Base-by-base conservation (phyloP, 345 rosid species). In the Cochlearia excelsa region DNA sequence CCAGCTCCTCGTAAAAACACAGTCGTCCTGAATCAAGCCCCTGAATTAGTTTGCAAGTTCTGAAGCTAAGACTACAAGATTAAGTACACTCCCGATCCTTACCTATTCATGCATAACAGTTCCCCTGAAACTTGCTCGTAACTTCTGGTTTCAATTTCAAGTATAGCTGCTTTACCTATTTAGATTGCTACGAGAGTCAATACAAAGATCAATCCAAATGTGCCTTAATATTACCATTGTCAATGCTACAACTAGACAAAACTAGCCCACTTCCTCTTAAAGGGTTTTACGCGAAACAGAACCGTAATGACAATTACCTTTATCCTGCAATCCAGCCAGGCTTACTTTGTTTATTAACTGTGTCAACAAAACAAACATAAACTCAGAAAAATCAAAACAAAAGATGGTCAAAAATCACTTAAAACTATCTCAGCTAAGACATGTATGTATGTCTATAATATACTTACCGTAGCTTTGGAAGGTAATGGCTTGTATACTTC, bases 271-370 rank as follows among this genome's bases (percentile, higher is more conserved):
- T 51, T 67, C 29, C 26, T 27, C 30, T 42, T 8, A 49, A n/a
- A 39, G 30, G 29, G 57, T 29, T 23, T 29, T n/a, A 10, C 44
- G 38, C 16, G 46, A 46, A 46, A 31, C 5, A 55, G 9, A 47
- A 47, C 38, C 16, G 37, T 30, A 45, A 7, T 33, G 28, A 27
- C 9, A 66, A 30, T 9, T 60, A 85, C 97, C 99, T 85, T 93
- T 93, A 74, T 93, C 97, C 69, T 88, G 98, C 73, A 88, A 54
- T 51, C 96, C 93, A 9, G 84, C 96, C n/a, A 92, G 57, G 69
- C 73, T 69, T 46, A 80, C 69, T 77, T 86, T 82, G 74, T 77
- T 84, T 41, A 35, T 51, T 61, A 88, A 54, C 98, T 91, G 92
- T 79, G 77, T 37, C 55, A 67, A 45, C 43, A 51, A 7, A 26